Base-by-base conservation (phyloP, 2,329 filamentous ascomycete species). In the Colletotrichum phormii region DNA sequence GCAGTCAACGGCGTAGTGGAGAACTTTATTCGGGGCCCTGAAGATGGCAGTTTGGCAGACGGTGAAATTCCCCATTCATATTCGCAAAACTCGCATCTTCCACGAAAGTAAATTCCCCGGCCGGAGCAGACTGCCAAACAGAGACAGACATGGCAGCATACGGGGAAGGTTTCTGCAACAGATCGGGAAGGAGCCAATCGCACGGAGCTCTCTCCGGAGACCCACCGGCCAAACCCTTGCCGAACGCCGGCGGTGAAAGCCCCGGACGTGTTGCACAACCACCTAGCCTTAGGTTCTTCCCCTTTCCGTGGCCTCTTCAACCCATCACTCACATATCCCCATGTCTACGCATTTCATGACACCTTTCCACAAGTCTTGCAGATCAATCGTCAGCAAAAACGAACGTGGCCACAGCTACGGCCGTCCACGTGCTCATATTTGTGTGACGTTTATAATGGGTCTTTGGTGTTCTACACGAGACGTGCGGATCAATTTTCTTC, bases 211-310 rank as follows among this genome's bases (percentile, higher is more conserved):
- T 11, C 70, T 57, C 66, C 66, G 66, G 33, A 22, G 60, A 37
- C 46, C 46, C 71, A 60, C 66, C 66, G 54, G 66, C 55, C 66
- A 70, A 55, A 72, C 29, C 60, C 54, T 31, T 64, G 55, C 71
- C 55, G 26, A 57, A 29, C 58, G 55, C 71, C 60, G 66, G 71
- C 71, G 71, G 66, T 71, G 71, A 70, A 70, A 69, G 35, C 61
- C 13, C 49, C 57, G 53, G 35, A 15, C 35, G 29, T 22, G 18
- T 22, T 51, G 24, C 49, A 33, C 59, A 55, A 49, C 31, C 61
- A n/a, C n/a, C n/a, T n/a, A 49, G 18, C 35, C 61, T 53, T 42
- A 7, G 37, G 37, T 18, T 22, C 46, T 46, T 58, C 24, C 9
- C 12, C 59, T 61, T 59, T 54, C 26, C 55, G 29, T n/a, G 33